These are phyloP conservation scores for Picochlorum sp. DNA, from an alignment of 139 green algal species.

Conservation along the genomic window DNA sequence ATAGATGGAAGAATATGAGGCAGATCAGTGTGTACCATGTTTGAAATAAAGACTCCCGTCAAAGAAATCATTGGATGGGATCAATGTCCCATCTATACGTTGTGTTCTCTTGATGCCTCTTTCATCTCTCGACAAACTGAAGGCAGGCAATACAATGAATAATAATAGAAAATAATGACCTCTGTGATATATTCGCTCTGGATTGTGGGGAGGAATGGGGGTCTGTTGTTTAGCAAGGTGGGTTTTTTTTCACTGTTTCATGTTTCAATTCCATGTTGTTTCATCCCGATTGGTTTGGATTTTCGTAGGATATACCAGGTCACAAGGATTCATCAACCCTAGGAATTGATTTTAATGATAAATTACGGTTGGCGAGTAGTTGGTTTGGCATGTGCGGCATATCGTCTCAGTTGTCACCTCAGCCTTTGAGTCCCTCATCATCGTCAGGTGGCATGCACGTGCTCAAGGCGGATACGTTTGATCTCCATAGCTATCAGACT, in stretches of 20 bases:
- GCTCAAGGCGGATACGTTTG: constrained; percentile 84
- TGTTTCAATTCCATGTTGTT: neutral
- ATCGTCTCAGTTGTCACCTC: constrained; percentile 74
- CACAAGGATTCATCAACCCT: neutral
- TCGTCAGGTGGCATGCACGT: constrained; percentile 76
- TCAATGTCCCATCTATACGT: too few relatives aligned
- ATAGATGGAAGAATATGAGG: too few relatives aligned
- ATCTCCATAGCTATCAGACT: constrained; percentile 78
- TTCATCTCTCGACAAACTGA: too few relatives aligned
- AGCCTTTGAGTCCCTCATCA: constrained; percentile 14
- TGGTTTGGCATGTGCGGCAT: constrained; percentile 56
- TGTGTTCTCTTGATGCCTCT: too few relatives aligned
- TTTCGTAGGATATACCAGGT: too few relatives aligned
- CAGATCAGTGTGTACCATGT: too few relatives aligned
- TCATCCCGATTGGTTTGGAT: neutral
- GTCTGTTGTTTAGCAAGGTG: constrained; percentile 29
- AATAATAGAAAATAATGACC: neutral
- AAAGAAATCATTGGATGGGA: too few relatives aligned
- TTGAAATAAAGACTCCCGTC: too few relatives aligned
- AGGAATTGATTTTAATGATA: constrained; percentile 36
- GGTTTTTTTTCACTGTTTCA: neutral
- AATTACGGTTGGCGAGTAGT: constrained; percentile 32
- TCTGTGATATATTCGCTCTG: constrained; percentile 24
- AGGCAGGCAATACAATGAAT: too few relatives aligned
- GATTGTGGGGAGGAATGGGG: constrained; percentile 35